Percentiles rank a stretch among this genome's conserved stretches.
Evolutionary conservation across 164 flowering plant species (phyloP).

Genomic region (Aristolochia contorta): DNA sequence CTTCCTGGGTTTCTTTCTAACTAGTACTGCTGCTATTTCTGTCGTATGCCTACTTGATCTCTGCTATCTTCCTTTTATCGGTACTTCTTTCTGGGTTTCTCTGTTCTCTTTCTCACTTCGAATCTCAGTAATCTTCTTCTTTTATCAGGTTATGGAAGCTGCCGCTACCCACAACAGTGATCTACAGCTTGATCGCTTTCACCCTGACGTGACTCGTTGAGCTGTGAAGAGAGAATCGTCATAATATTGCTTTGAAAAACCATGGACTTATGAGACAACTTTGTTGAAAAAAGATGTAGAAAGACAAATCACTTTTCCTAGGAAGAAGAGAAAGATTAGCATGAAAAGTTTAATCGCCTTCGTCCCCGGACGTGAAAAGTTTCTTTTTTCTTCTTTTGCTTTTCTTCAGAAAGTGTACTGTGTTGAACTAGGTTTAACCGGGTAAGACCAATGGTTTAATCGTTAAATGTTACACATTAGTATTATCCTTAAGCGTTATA

Average conservation of each 20-base stretch:
- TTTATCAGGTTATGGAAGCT: constrained; percentile 3
- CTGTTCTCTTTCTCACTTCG: background rate
- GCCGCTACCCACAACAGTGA: constrained; percentile 4
- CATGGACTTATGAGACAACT: background rate
- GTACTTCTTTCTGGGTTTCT: background rate
- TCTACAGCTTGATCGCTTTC: background rate
- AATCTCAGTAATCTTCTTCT: background rate
- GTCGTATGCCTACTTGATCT: no score
- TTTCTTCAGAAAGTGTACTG: no score
- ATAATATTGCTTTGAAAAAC: background rate
- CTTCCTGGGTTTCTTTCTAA: no score
- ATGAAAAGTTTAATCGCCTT: no score
- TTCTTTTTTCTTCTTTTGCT: no score
- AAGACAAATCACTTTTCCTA: background rate
- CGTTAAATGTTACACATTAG: no score
- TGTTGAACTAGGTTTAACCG: no score
- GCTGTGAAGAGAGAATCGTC: background rate
- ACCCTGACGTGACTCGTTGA: no score
- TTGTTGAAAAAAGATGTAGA: background rate
- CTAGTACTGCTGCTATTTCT: no score
- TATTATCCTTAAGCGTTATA: no score
- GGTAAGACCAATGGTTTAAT: no score
- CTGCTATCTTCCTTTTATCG: background rate
- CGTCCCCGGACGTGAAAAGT: no score
- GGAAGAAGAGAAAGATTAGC: background rate